phyloP scores from a whole-genome alignment of 2,329 filamentous ascomycete species.

The Alternaria alternata region DNA sequence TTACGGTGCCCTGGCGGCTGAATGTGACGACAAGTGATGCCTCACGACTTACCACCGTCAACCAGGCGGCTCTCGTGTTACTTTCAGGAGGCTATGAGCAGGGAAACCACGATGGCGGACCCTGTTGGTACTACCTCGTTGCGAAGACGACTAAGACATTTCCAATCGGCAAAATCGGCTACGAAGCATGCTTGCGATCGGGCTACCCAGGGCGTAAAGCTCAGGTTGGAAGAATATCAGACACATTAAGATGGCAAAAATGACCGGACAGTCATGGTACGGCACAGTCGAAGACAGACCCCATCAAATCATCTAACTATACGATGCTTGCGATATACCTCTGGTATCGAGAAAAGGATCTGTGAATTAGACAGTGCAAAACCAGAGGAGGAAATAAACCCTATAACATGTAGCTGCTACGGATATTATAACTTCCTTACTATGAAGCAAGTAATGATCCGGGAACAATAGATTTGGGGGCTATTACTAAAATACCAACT shows the following conservation, averaged over 20 bases:
- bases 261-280: neutral
- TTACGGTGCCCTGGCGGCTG: neutral
- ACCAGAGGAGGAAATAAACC: neutral
- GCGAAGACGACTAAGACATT: neutral
- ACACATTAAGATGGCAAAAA: neutral
- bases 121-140: neutral
- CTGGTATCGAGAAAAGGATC: neutral
- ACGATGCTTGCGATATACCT: too few relatives aligned
- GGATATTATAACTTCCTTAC: neutral
- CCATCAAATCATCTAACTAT: rapidly evolving
- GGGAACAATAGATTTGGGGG: neutral
- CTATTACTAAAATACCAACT: neutral
- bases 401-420: neutral
- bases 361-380: neutral
- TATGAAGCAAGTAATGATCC: neutral
- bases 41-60: neutral
- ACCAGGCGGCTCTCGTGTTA: neutral
- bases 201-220: neutral
- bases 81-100: neutral
- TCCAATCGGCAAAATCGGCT: neutral
- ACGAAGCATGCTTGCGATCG: neutral
- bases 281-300: too few relatives aligned
- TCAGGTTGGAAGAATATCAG: neutral
- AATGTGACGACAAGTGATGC: neutral
- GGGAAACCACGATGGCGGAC: neutral